These are phyloP conservation scores for Fusarium anguioides DNA, from an alignment of 2,329 filamentous ascomycete genomes.

Conservation along the genomic window DNA sequence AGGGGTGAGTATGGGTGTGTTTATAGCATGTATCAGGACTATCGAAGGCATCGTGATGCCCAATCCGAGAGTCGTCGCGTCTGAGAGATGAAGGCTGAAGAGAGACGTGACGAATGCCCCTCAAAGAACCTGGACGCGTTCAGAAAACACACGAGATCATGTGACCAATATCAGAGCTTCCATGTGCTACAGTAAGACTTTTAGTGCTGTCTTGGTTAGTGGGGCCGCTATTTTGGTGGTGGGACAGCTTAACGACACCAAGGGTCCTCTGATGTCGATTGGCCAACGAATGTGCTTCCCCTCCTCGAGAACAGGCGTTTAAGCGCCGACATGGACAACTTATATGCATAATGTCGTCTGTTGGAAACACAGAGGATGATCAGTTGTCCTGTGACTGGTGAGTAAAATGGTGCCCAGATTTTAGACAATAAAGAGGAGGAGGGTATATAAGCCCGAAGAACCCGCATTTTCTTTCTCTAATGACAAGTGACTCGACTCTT, in stretches of 20 bases:
- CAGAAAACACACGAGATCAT: constrained; percentile 40
- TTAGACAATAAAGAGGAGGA: constrained; percentile 10
- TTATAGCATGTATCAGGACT: constrained; percentile 3
- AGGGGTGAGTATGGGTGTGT: background rate
- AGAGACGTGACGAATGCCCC: constrained; percentile 37
- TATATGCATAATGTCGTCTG: constrained; percentile 43
- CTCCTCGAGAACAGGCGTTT: constrained; percentile 42
- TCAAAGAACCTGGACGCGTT: constrained; percentile 29
- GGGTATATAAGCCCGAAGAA: constrained; percentile 43
- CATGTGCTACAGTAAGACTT: background rate
- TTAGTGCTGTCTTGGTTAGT: constrained; percentile 21
- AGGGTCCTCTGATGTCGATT: constrained; percentile 41
- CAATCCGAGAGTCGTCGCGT: constrained; percentile 35
- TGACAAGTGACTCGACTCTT: constrained; percentile 22
- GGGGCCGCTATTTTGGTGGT: constrained; percentile 42
- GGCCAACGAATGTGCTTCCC: constrained; percentile 39
- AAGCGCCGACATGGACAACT: constrained; percentile 48
- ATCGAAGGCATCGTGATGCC: constrained; percentile 38
- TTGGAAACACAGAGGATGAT: constrained; percentile 41
- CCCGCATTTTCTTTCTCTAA: constrained; percentile 23
- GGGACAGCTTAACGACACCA: constrained; percentile 43
- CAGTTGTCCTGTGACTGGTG: constrained; percentile 28
- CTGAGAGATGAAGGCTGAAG: constrained; percentile 7
- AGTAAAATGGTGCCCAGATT: constrained; percentile 37
- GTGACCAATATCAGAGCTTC: constrained; percentile 3